Evolutionary conservation across 2,329 filamentous ascomycete species (phyloP), one percentile per base, ranked within the genome.

Genomic region (Cordyceps pruinosa): DNA sequence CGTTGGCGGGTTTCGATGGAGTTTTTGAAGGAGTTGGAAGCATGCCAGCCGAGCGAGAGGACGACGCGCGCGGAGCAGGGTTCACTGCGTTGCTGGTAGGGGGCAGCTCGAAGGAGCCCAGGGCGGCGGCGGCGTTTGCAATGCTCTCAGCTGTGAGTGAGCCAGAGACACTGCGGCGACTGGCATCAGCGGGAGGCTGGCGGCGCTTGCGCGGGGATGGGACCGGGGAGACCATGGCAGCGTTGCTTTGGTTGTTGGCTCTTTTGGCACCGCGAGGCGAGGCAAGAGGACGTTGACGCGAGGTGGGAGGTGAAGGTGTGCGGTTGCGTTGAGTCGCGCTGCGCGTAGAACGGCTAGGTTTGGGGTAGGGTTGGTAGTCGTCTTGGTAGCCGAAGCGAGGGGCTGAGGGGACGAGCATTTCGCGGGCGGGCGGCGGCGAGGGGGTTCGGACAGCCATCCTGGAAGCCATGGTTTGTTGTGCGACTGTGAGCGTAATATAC

Each of bases 11-110:
- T 75, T 88, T 89, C 70, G 80, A 80, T 3, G 85, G 89, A 3
- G 89, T 93, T 75, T 92, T 92, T 62, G 84, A 81, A 2, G 89
- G 89, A 3, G 89, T 93, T 17, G 87, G 88, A 46, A 92, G 81
- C 80, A 89, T 87, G 61, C 76, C 78, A 21, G 25, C 35, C 17
- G 46, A 25, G 35, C 45, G 54, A 23, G 52, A 47, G 21, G 56
- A 70, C 65, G 56, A 68, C 64, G 56, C 19, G 21, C 32, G 72
- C 66, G 23, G 17, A 54, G 41, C n/a, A 2, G 41, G 26, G 45
- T 61, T 58, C 44, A 60, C 55, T 41, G 69, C 65, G 35, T 64
- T 61, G 56, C 70, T 69, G 45, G 60, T 45, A 13, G 57, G 30
- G 59, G 63, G 62, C 26, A 44, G 35, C 5, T 67, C 69, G 46